These are phyloP conservation scores for Leucosporidium scottii DNA, from an alignment of 768 basidiomycete genomes.

Conservation along the genomic window DNA sequence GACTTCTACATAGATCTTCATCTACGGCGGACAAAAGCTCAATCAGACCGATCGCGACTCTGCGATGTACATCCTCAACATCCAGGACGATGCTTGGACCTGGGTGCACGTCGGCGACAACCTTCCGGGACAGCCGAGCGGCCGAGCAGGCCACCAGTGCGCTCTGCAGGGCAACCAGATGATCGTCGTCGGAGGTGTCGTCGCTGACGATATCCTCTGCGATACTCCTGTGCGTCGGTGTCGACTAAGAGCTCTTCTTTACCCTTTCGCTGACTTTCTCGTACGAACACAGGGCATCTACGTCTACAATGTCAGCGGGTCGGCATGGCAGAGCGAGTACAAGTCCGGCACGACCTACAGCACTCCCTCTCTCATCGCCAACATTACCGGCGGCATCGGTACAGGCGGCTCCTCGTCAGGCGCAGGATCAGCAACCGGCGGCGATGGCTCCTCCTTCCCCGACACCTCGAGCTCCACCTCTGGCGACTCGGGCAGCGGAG, in stretches of 20 bases:
- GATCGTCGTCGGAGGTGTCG: constrained; percentile 31
- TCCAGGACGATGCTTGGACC: constrained; percentile 25
- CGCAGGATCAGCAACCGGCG: constrained; percentile 22
- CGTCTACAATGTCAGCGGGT: constrained; percentile 3
- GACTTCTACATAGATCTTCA: not conserved
- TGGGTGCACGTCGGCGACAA: constrained; percentile 15
- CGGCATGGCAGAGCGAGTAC: constrained; percentile 15
- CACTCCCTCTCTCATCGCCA: constrained; percentile 27
- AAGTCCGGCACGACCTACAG: constrained; percentile 5
- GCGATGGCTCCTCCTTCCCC: constrained; percentile 10
- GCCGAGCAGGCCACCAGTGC: constrained; percentile 25
- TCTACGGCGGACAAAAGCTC: constrained; percentile 29
- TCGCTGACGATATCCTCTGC: constrained; percentile 24
- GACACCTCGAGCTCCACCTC: constrained; percentile 18
- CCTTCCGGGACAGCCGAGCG: constrained; percentile 18
- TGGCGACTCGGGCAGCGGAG: not conserved
- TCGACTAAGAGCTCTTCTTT: too few species aligned
- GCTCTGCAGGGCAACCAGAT: constrained; percentile 26
- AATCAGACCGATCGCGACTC: constrained; percentile 29
- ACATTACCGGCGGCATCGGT: constrained; percentile 33
- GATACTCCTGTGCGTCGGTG: constrained; percentile 17
- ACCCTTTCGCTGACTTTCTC: not conserved
- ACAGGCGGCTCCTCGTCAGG: constrained; percentile 19
- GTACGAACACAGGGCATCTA: constrained; percentile 17
- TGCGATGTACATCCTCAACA: constrained; percentile 30